Conservation (phyloP, 1,284 basidiomycete genomes). For the Rhodotorula sp. region DNA sequence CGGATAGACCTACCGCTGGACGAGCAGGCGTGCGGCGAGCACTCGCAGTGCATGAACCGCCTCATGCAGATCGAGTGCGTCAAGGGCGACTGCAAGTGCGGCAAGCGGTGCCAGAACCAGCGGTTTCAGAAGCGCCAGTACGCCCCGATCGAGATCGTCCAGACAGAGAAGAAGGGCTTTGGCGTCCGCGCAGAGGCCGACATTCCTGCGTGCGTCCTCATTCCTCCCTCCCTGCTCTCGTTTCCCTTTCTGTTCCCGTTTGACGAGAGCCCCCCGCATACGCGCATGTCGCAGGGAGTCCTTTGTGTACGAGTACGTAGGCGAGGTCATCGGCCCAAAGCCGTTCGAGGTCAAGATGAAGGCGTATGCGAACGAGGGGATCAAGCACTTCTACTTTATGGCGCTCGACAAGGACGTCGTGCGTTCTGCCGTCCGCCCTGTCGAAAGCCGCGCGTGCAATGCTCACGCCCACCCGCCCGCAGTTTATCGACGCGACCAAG, state of each 20-base stretch:
- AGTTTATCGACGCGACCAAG: slow-evolving; percentile 99
- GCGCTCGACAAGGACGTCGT: slow-evolving; percentile 98
- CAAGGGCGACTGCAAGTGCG: slow-evolving; percentile 81
- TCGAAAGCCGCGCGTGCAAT: too few species aligned
- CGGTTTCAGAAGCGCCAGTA: slow-evolving; percentile 89
- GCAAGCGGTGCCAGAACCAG: slow-evolving; percentile 84
- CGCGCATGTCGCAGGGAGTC: slow-evolving; percentile 63
- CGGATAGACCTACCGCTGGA: slow-evolving; percentile 57
- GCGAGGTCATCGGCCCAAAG: slow-evolving; percentile 86
- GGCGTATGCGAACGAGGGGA: slow-evolving; percentile 88
- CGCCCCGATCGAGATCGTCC: slow-evolving; percentile 83
- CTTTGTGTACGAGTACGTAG: slow-evolving; percentile 97
- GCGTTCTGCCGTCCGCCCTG: slow-evolving; percentile 43
- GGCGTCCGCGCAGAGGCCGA: slow-evolving; percentile 77
- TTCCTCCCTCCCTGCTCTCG: neutral
- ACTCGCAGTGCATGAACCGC: slow-evolving; percentile 94
- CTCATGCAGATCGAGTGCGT: slow-evolving; percentile 96
- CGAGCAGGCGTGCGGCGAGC: slow-evolving; percentile 76
- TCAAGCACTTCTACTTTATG: slow-evolving; percentile 99
- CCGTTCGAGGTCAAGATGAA: slow-evolving; percentile 93
- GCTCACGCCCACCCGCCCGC: neutral
- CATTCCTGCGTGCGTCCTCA: slow-evolving; percentile 68
- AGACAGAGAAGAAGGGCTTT: slow-evolving; percentile 94
- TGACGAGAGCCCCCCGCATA: neutral
- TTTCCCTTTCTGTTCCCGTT: neutral